A percentile compares a stretch with the other conserved stretches of the same genome.
Evolutionary conservation across 2,329 filamentous ascomycete genomes (phyloP).

Genomic region (Seiridium cupressi): DNA sequence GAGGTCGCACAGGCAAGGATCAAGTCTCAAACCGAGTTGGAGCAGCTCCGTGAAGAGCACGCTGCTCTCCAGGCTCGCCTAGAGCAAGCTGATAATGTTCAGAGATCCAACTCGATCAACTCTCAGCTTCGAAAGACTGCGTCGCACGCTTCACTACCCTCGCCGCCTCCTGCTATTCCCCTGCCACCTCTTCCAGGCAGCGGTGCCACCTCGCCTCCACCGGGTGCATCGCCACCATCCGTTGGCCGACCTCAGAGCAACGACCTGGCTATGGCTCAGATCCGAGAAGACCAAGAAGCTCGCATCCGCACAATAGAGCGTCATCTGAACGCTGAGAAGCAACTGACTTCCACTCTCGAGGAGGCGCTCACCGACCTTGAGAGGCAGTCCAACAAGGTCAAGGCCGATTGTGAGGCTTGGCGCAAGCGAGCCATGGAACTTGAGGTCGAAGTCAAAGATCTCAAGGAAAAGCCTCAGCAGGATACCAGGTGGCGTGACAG

Average conservation of each 20-base stretch:
- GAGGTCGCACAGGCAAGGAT: constrained; percentile 68
- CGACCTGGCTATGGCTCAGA: constrained; percentile 71
- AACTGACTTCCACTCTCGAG: constrained; percentile 91
- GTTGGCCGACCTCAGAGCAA: constrained; percentile 76
- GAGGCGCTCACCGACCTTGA: constrained; percentile 95
- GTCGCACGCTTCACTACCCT: constrained; percentile 81
- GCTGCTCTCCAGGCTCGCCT: constrained; percentile 60
- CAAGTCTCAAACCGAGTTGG: constrained; percentile 67
- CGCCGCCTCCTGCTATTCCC: constrained; percentile 93
- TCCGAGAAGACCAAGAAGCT: constrained; percentile 92
- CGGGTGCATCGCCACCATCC: constrained; percentile 47
- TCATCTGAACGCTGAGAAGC: constrained; percentile 92
- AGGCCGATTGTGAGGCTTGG: constrained; percentile 86
- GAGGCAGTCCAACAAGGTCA: constrained; percentile 86
- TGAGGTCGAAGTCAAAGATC: constrained; percentile 69
- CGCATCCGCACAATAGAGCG: constrained; percentile 96
- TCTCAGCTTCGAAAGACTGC: constrained; percentile 81
- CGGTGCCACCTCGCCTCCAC: constrained; percentile 44
- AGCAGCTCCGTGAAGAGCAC: constrained; percentile 67
- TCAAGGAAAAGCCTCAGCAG: constrained; percentile 53
- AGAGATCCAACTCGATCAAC: constrained; percentile 57
- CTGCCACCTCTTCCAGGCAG: constrained; percentile 80
- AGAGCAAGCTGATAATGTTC: constrained; percentile 35
- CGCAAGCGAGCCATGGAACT: constrained; percentile 78
- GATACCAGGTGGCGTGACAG: constrained; percentile 59